phyloP scores from a whole-genome alignment of 2,329 filamentous ascomycete genomes.

The Monilinia polystroma region DNA sequence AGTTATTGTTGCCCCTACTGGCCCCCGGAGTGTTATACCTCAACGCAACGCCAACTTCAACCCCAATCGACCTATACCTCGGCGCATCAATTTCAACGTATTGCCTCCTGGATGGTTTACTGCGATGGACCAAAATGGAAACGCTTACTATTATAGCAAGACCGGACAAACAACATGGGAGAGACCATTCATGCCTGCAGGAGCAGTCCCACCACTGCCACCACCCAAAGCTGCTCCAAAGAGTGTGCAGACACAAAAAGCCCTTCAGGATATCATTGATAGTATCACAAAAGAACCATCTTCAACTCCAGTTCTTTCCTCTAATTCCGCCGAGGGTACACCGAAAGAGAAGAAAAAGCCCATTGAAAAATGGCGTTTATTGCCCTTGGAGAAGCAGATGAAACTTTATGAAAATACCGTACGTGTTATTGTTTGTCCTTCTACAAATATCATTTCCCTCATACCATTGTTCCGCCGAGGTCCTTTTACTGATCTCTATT shows the following conservation, averaged over 20 bases:
- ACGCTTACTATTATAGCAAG: conserved; percentile 82
- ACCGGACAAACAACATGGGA: conserved; percentile 79
- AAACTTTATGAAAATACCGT: conserved; percentile 94
- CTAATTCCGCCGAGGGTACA: conserved; percentile 52
- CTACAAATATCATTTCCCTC: not conserved
- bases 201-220: conserved; percentile 52
- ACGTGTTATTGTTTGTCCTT: conserved; percentile 43
- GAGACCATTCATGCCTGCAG: conserved; percentile 67
- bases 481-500: not conserved
- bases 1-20: conserved; percentile 46
- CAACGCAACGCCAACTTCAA: conserved; percentile 55
- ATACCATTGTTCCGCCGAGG: conserved; percentile 23
- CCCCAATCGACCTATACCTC: conserved; percentile 55
- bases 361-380: conserved; percentile 68
- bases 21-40: conserved; percentile 47
- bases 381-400: conserved; percentile 82
- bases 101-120: conserved; percentile 86
- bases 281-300: conserved; percentile 67
- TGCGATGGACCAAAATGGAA: conserved; percentile 67
- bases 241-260: conserved; percentile 57
- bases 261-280: conserved; percentile 81
- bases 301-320: conserved; percentile 60
- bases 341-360: conserved; percentile 58
- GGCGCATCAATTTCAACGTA: conserved; percentile 55
- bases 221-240: conserved; percentile 53